Evolutionary conservation across 352 stramenopile species (phyloP).

Genomic region (Globisporangium spinosum): DNA sequence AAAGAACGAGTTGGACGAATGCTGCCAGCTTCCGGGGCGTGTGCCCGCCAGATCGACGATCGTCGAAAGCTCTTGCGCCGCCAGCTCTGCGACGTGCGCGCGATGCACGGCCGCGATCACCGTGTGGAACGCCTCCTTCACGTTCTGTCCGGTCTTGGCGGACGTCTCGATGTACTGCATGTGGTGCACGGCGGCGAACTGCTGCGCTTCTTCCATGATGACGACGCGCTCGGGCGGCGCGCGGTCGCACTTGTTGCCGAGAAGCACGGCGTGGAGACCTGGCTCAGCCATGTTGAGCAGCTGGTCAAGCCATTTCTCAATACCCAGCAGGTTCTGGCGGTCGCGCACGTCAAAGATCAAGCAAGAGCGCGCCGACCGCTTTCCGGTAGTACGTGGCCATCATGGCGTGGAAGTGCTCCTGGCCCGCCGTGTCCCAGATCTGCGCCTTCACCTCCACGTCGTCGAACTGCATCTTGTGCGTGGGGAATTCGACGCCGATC

Average conservation of each 20-base stretch:
- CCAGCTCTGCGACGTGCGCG: constrained; percentile 32
- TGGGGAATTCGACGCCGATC: constrained; percentile 87
- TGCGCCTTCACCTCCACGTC: constrained; percentile 73
- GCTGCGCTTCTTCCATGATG: constrained; percentile 51
- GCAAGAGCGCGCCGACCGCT: constrained; percentile 61
- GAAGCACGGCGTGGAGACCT: constrained; percentile 58
- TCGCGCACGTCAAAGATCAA: constrained; percentile 77
- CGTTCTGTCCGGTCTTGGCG: constrained; percentile 68
- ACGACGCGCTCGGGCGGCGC: constrained; percentile 38
- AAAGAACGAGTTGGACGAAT: constrained; percentile 28
- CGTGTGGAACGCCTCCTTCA: constrained; percentile 52
- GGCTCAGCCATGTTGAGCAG: constrained; percentile 69
- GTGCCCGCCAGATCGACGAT: constrained; percentile 34
- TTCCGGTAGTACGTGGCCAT: constrained; percentile 90
- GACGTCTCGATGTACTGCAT: constrained; percentile 83
- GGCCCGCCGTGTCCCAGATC: constrained; percentile 88
- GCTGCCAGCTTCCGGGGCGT: not conserved
- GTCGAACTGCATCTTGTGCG: constrained; percentile 69
- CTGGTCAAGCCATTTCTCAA: constrained; percentile 72
- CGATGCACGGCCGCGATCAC: constrained; percentile 58
- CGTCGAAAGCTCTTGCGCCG: constrained; percentile 21
- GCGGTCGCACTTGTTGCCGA: constrained; percentile 78
- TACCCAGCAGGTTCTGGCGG: constrained; percentile 41
- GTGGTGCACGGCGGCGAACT: constrained; percentile 63
- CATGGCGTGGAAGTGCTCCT: constrained; percentile 87